Evolutionary conservation across 2,329 filamentous ascomycete species (phyloP), one percentile per base, ranked within the genome.

Genomic region (Leptoxyphium fumago): DNA sequence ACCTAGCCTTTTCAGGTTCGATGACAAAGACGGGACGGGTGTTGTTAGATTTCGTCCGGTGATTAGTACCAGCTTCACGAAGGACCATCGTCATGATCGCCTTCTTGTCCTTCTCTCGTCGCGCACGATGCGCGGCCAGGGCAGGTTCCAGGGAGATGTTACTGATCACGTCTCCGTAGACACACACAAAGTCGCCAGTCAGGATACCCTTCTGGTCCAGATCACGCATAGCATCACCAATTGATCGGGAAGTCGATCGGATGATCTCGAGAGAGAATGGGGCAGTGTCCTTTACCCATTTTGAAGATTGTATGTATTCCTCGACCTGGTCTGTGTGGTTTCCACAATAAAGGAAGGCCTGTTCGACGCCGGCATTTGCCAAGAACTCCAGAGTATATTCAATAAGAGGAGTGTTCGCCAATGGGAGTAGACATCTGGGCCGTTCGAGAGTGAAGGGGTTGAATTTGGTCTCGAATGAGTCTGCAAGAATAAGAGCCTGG

Each of bases 381-480:
- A 98, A 78, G 57, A 94, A 96, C 60, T 96, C 88, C 56, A 96
- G 79, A 3, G 89, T 96, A 63, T 98, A 96, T 64, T 98, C 91
- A 66, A 98, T 94, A 50, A 98, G 72, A 30, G 91, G 89, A 1
- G 82, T 88, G 63, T 96, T 96, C 47, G 86, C 91, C 47, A 98
- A 74, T 10, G 89, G 87, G 6, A 98, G 73, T 29, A 98, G 80
- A 69, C 91, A 96, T 84, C 91, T 77, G 59, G 91, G 91, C 53
- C 77, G 83, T 61, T 94, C 84, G 45, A 93, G 68, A 0, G 87
- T 89, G 59, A 96, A 91, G 0, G 91, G 91, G 54, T 74, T 77
- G 66, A 94, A 98, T 62, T 86, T 74, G 40, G 86, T 87, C 64
- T 96, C 88, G 62, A 94, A 98, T 1, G 86, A 88, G 70, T 98